These are phyloP conservation scores for Ceratobasidium sp. DNA, from an alignment of 1,284 basidiomycete genomes.

Conservation along the genomic window DNA sequence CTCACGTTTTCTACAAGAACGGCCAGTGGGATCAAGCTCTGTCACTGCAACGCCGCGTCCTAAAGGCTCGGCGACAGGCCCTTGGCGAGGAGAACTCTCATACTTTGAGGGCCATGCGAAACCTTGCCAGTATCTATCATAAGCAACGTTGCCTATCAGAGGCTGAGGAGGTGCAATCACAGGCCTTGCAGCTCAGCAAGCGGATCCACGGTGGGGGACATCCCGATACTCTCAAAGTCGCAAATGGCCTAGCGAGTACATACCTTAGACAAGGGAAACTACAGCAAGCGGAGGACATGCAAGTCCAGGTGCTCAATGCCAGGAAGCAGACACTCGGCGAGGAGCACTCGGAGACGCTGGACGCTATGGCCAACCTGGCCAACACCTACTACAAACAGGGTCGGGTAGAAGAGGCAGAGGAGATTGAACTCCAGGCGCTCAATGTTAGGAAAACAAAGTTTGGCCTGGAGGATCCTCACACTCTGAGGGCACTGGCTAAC, in stretches of 20 bases:
- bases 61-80: background rate
- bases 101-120: background rate
- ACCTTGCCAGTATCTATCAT: background rate
- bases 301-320: background rate
- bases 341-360: background rate
- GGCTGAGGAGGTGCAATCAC: background rate
- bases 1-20: background rate
- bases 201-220: background rate
- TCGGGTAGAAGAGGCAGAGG: slow-evolving; percentile 1
- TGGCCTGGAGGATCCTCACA: slow-evolving; percentile 16
- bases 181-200: background rate
- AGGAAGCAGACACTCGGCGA: no score
- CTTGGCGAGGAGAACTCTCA: background rate
- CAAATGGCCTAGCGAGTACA: background rate
- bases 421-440: background rate
- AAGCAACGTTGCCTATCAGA: background rate
- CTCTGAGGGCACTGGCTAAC: background rate
- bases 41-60: background rate
- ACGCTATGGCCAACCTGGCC: background rate
- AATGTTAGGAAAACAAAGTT: background rate
- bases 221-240: background rate
- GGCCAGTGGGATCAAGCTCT: background rate
- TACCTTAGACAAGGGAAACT: background rate
- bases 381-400: background rate
- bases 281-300: background rate